A percentile compares a stretch with the other conserved stretches of the same genome.
Evolutionary conservation across 371 early-diverging fungal species (phyloP).

Genomic region (Haplosporangium sp.): DNA sequence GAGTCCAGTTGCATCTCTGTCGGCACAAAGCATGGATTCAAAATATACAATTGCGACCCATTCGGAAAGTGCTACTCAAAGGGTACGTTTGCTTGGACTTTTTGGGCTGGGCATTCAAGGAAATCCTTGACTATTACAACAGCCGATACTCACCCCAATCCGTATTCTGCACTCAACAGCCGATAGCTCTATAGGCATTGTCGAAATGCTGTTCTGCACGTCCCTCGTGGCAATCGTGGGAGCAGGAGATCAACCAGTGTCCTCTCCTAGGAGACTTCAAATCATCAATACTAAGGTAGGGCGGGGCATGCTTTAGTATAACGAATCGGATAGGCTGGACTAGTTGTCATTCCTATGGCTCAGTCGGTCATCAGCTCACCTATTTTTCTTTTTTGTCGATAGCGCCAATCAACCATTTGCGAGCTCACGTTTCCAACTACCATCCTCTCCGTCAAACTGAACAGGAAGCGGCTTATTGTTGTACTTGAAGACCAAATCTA

Average conservation of each 20-base stretch:
- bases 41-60: slow-evolving; percentile 94
- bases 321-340: too few species aligned
- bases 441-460: slow-evolving; percentile 94
- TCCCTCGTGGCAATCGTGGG: slow-evolving; percentile 96
- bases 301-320: neutral
- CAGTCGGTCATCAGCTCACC: neutral
- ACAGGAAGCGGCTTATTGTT: slow-evolving; percentile 91
- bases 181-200: slow-evolving; percentile 91
- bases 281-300: slow-evolving; percentile 95
- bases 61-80: slow-evolving; percentile 92
- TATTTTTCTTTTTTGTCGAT: slow-evolving; percentile 1
- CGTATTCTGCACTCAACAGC: slow-evolving; percentile 51
- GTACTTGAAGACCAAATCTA: slow-evolving; percentile 93
- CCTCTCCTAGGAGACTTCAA: slow-evolving; percentile 90
- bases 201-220: slow-evolving; percentile 97
- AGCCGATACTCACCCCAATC: neutral
- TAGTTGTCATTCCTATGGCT: neutral
- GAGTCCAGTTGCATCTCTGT: slow-evolving; percentile 87
- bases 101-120: neutral
- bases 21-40: slow-evolving; percentile 87
- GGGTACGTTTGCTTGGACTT: slow-evolving; percentile 57
- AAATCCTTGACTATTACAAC: neutral
- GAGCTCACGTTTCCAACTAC: slow-evolving; percentile 94
- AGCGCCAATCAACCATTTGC: slow-evolving; percentile 95
- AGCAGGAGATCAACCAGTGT: slow-evolving; percentile 90